Base-by-base conservation (phyloP, 768 basidiomycete genomes). In the Neoboletus brunneissimus region DNA sequence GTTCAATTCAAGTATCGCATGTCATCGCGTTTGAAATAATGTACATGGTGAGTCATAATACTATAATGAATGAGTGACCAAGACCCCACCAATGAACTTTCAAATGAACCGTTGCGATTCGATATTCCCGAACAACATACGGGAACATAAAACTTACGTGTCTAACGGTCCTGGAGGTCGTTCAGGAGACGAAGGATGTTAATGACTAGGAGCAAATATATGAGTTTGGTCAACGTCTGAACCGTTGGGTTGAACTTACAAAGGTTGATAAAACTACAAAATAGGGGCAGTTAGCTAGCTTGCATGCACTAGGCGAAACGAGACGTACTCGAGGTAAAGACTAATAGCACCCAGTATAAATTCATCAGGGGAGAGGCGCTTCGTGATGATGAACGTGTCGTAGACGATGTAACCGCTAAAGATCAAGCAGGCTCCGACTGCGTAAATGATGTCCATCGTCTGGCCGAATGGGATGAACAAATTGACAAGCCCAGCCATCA, bases 391-490 rank as follows among this genome's bases (percentile, higher is more conserved):
- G 71, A 89, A 94, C 3, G 96, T 98, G 72, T 95, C 93, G 67
- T 88, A 94, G 63, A 94, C 84, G 62, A 96, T 79, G 68, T 94
- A 97, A 29, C 90, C 94, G 51, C 88, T 89, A 79, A 95, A 95
- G 57, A 96, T 71, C 46, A 96, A 75, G 62, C 86, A 87, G 16
- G 87, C 93, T 42, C 87, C 86, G 29, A 85, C 74, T 18, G 92
- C 88, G 63, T 86, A 89, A 51, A 91, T 75, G 53, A 98, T 78
- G 65, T 98, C 93, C 76, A 89, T 79, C 3, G 88, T 91, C 54
- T 78, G 79, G 66, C 79, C 77, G 77, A 94, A 98, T 2, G 95
- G 95, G 53, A 98, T 76, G 77, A 99, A 89, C 45, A 94, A 66
- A 37, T 86, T 85, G 61, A 97, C 85, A 37, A 98, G 68, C 16